Base-by-base conservation (phyloP, 106 monocot species). In the Apostasia ramifera region DNA sequence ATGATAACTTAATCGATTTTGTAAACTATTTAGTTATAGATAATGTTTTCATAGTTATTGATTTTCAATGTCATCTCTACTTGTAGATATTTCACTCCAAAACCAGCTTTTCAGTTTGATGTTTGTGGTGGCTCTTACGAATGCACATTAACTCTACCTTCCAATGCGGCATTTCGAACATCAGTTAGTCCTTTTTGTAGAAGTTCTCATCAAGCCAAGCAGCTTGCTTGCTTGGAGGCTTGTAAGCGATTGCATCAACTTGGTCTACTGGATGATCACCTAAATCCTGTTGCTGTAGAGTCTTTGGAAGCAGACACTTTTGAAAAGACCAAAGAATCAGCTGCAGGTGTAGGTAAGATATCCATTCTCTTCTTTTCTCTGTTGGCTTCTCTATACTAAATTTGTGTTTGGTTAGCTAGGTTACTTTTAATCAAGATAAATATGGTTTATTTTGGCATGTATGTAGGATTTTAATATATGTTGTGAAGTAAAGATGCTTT, bases 211-310 rank as follows among this genome's bases (percentile, higher is more conserved):
- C 72, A 65, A 53, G 83, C 98, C 62, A 93, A 85, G 73, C 78
- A 92, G 55, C 86, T 89, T 57, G 79, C 78, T 50, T 97, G 89
- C 64, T 74, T 97, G 40, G 85, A 92, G 53, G 90, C 98, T 10
- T 92, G 93, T 70, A 87, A 83, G 81, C 81, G 79, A 48, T 62
- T 93, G 75, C 98, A 98, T 74, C 63, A 98, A 64, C 70, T 88
- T 68, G 90, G 90, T 46, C 79, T 66, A 55, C 82, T 98, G 42
- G 68, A 85, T 77, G 87, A 93, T 87, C 81, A 93, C 71, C 89
- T 93, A 74, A 72, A 77, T 66, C 85, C 87, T 66, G 65, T 77
- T 45, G 38, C 53, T 66, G 77, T 81, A 66, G 84, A 85, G 13
- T 45, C 67, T 60, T 9, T 73, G 40, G 82, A 89, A 63, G 56